Base-by-base conservation (phyloP, 306 rosid species). In the Calophaca sinica region DNA sequence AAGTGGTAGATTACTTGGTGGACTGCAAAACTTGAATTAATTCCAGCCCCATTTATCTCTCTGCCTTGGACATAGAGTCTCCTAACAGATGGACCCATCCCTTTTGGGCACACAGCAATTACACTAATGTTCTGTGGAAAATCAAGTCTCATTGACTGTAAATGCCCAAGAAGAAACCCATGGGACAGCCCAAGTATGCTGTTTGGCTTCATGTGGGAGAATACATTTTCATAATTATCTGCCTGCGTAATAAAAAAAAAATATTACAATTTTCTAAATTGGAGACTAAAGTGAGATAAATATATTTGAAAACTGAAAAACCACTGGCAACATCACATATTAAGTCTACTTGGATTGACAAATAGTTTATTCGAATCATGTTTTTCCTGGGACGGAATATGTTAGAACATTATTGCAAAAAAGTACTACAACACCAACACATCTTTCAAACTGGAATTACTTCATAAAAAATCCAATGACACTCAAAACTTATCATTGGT, bases 11-110 rank as follows among this genome's bases (percentile, higher is more conserved):
- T 66, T 58, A 94, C 98, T 91, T 85, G 96, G 84, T 91, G 97
- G 68, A 94, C 94, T 14, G 89, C 97, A 84, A 94, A 94, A 80
- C 97, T 94, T 58, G 97, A 76, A 79, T 94, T 94, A 60, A 94
- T 91, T 78, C 97, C 98, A 2, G 98, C 98, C 73, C 98, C 97
- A 77, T 94, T 94, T n/a, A 94, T 79, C 62, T 94, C 97, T 88
- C 88, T 91, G 48, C 98, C 98, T 83, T 94, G 98, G 31, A 94
- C 97, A 83, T 94, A 94, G 6, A 94, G 93, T 61, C 97, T 91
- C 90, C 98, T 88, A 39, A 94, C 98, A 3, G 97, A 94, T 44
- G 98, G 98, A 71, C 97, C 98, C 98, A 94, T 94, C 14, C 98
- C 97, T 86, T 94, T 94, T 0, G 98, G 98, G 74, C 98, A 94